Evolutionary conservation across 2,329 filamentous ascomycete species (phyloP), one percentile per base, ranked within the genome.

Genomic region (Ascochyta lentis): DNA sequence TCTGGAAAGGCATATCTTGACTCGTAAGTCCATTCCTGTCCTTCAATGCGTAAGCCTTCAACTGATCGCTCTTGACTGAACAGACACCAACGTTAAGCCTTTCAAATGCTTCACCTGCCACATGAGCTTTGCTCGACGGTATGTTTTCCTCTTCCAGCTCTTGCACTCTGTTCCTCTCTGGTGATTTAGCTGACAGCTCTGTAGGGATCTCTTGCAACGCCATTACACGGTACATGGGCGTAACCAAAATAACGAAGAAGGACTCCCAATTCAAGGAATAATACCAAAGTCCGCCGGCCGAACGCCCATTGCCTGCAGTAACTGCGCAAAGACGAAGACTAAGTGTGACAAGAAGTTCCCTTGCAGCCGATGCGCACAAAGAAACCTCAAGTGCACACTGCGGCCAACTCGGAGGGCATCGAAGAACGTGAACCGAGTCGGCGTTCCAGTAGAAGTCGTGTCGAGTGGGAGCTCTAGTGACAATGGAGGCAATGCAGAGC

Each of bases 271-370:
- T 3, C 78, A 76, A 51, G 79, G 79, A 27, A 81, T 82, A 70
- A 80, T 82, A 46, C 79, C 80, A 16, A 83, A 81, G 61, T 81
- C 80, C 2, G 80, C 80, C 13, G 80, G 80, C 15, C 73, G 80
- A 56, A 83, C 80, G 33, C 80, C 80, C 10, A 83, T 82, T 57
- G 80, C 80, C 24, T 83, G 80, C 71, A 81, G 77, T 65, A 82
- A 82, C 55, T 83, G 80, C 60, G 80, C 80, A 9, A 82, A 82
- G 67, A 82, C 80, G 3, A 83, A 83, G 73, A 83, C 80, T 12
- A 83, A 82, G 59, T 83, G 80, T 59, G 80, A 83, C 60, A 82
- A 82, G 71, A 82, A 82, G 69, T 82, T 82, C 52, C 80, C 80
- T n/a, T 83, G 80, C 71, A 80, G 76, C 63, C 74, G 80, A 55